Conservation (phyloP, 1,284 basidiomycete species). For the Cutaneotrichosporon sp. region DNA sequence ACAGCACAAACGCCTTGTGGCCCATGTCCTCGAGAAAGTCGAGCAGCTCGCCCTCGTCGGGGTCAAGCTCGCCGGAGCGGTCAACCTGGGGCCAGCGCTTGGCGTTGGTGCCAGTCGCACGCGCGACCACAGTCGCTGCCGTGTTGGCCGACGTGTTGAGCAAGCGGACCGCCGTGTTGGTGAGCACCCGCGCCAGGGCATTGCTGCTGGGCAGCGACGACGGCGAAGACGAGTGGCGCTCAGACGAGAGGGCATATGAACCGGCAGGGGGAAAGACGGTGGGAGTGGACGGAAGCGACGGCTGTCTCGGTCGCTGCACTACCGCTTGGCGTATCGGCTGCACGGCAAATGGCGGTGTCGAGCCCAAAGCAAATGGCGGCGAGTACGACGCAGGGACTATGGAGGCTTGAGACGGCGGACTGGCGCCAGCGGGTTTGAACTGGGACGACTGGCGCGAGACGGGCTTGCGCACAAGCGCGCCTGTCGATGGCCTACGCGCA, state of each 20-base stretch:
- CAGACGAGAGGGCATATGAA: constrained; percentile 14
- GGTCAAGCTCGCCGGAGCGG: constrained; percentile 52
- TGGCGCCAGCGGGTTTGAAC: constrained; percentile 27
- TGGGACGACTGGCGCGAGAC: background rate
- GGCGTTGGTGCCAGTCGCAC: constrained; percentile 30
- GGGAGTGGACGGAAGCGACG: constrained; percentile 32
- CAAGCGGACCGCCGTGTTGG: constrained; percentile 80
- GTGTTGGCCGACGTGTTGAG: constrained; percentile 60
- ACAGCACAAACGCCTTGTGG: constrained; percentile 90
- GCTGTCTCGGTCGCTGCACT: constrained; percentile 21
- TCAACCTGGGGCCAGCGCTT: constrained; percentile 33
- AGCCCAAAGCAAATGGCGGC: constrained; percentile 48
- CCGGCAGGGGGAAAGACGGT: constrained; percentile 36
- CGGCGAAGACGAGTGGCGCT: constrained; percentile 31
- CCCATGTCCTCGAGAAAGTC: constrained; percentile 76
- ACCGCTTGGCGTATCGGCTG: constrained; percentile 22
- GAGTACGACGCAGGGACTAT: constrained; percentile 42
- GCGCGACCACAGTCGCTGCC: constrained; percentile 38
- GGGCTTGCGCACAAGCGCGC: constrained; percentile 23
- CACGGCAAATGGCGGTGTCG: constrained; percentile 48
- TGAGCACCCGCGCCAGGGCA: constrained; percentile 77
- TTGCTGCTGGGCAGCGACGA: constrained; percentile 50
- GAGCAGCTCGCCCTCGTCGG: constrained; percentile 73
- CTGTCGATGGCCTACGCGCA: background rate
- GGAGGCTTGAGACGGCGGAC: constrained; percentile 12